Evolutionary conservation across 768 basidiomycete genomes (phyloP).

Genomic region (Hydnomerulius pinastri): DNA sequence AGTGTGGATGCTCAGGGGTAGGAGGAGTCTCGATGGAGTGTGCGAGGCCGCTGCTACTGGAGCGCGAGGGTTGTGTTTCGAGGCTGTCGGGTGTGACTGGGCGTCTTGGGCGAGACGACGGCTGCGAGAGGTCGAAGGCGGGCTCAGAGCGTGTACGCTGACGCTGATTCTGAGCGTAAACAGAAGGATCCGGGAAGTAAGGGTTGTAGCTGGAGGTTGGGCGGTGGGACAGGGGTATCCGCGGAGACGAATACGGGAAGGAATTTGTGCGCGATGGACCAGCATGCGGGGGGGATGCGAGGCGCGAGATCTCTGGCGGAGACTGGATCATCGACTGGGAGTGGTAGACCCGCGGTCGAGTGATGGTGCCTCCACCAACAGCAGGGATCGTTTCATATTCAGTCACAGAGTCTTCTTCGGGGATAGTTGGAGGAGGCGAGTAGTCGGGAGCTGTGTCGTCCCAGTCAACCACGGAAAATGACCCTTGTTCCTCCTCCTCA

Average conservation of each 20-base stretch:
- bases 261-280: conserved; percentile 13
- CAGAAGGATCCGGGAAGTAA: conserved; percentile 8
- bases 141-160: conserved; percentile 20
- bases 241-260: conserved; percentile 8
- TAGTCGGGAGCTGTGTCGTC: conserved; percentile 54
- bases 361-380: conserved; percentile 86
- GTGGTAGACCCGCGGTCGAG: conserved; percentile 83
- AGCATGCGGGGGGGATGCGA: background rate
- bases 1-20: conserved; percentile 31
- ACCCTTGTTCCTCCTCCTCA: conserved; percentile 39
- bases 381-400: conserved; percentile 91
- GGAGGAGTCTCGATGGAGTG: conserved; percentile 50
- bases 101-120: conserved; percentile 31
- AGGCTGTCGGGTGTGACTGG: conserved; percentile 52
- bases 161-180: conserved; percentile 1
- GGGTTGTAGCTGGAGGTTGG: conserved; percentile 26
- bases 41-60: conserved; percentile 46
- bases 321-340: conserved; percentile 76
- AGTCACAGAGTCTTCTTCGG: conserved; percentile 44
- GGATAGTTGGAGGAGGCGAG: conserved; percentile 46
- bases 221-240: conserved; percentile 14
- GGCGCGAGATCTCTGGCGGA: conserved; percentile 28
- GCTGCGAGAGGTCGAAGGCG: conserved; percentile 18
- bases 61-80: conserved; percentile 51
- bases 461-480: conserved; percentile 74